Percentiles rank a stretch among this genome's conserved stretches.
These are phyloP conservation scores for Tolypocladium sp. DNA, from an alignment of 2,329 filamentous ascomycete genomes.

Conservation along the genomic window DNA sequence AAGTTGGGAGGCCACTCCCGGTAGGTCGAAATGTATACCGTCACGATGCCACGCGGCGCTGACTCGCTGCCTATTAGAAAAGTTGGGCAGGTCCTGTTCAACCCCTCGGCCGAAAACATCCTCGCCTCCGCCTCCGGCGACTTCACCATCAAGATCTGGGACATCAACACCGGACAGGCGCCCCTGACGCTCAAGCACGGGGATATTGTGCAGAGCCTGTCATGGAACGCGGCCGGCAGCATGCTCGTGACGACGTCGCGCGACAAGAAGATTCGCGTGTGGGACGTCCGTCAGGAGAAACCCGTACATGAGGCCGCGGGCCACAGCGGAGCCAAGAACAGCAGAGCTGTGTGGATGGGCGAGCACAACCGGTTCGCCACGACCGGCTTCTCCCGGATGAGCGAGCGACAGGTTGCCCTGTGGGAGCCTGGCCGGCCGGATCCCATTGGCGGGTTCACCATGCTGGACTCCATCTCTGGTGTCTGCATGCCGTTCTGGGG, in stretches of 20 bases:
- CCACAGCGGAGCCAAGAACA: conserved; percentile 93
- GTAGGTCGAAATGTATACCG: conserved; percentile 32
- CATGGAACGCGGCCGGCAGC: conserved; percentile 86
- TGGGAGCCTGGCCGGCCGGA: conserved; percentile 87
- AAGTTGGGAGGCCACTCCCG: conserved; percentile 82
- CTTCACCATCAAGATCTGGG: conserved; percentile 93
- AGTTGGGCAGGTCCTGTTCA: conserved; percentile 96
- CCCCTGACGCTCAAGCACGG: conserved; percentile 72
- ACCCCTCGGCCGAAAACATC: conserved; percentile 90
- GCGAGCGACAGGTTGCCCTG: conserved; percentile 87
- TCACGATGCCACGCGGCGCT: background rate
- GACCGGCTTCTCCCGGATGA: conserved; percentile 97
- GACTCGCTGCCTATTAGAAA: conserved; percentile 51
- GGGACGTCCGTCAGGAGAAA: conserved; percentile 92
- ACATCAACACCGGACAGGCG: conserved; percentile 69
- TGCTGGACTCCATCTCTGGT: conserved; percentile 90
- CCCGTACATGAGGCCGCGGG: conserved; percentile 76
- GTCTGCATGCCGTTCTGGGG: conserved; percentile 99
- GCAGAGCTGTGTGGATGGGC: conserved; percentile 91
- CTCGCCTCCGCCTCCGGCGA: conserved; percentile 93
- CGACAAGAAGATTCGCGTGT: conserved; percentile 96
- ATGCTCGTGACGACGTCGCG: conserved; percentile 86
- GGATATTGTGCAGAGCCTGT: conserved; percentile 90
- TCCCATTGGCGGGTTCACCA: conserved; percentile 82
- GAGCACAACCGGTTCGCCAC: conserved; percentile 94